Evolutionary conservation across 2,329 filamentous ascomycete genomes (phyloP), one percentile per base, ranked within the genome.

Genomic region (Dothideomycetes sp.): DNA sequence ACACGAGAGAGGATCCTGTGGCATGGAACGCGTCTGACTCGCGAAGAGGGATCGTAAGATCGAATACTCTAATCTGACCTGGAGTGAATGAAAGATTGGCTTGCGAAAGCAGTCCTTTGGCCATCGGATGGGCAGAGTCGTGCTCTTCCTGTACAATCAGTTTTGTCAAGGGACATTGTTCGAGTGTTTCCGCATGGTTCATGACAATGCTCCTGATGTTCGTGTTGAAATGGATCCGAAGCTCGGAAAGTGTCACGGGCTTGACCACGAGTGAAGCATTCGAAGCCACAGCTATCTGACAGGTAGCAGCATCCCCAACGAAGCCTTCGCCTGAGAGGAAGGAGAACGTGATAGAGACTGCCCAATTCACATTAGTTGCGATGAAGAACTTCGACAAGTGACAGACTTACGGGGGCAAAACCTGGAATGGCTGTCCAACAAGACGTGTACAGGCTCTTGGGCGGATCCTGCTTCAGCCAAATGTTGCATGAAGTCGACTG

Each of bases 21-120:
- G 84, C 78, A 33, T 71, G 76, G 1, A 82, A 78, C 42, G 84
- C 75, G n/a, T 86, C 87, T 3, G 87, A 77, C 60, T 95, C 88
- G 44, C 86, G 78, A 12, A 94, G 71, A 2, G 80, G 75, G 44
- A 86, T 74, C 7, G 71, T 73, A 51, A 94, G 70, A 50, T 83
- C 76, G 47, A 84, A 81, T 1, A 88, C 74, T 39, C 74, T 77
- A 7, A 71, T 82, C 46, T 83, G 74, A 1, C 78, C 78, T 11
- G 86, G 74, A 9, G 63, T 59, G 30, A 95, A 62, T 0, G 70
- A 76, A 41, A 95, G 62, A 56, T 88, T 69, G 7, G 74, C 71
- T 9, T 63, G 53, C 1, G 82, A 82, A 27, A 62, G 58, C 39
- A 80, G 63, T n/a, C 62, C 59, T 20, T 59, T 44, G 7, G 42